Evolutionary conservation across 192 early-diverging fungal genomes (phyloP).

Genomic region (Coemansia nantahalensis): DNA sequence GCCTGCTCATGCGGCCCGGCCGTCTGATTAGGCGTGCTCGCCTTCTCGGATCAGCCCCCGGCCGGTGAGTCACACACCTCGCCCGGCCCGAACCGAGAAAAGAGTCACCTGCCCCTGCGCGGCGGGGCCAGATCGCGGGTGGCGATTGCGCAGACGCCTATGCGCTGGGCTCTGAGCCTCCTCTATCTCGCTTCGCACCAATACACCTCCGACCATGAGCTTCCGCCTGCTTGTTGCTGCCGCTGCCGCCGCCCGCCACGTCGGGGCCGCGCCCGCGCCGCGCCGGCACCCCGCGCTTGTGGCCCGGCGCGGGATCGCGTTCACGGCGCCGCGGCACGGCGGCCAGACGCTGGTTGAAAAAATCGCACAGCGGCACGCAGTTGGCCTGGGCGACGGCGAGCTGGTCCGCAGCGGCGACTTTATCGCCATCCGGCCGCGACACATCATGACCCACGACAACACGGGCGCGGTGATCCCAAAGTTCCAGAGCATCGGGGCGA

Average conservation of each 20-base stretch:
- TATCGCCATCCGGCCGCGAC: constrained; percentile 87
- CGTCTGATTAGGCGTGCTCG: too few relatives aligned
- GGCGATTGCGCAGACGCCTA: too few relatives aligned
- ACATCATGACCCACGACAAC: constrained; percentile 97
- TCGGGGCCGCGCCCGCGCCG: constrained; percentile 1
- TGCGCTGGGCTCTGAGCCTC: too few relatives aligned
- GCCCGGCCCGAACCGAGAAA: too few relatives aligned
- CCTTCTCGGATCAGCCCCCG: too few relatives aligned
- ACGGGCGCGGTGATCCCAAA: constrained; percentile 92
- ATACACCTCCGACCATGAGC: constrained; percentile 22
- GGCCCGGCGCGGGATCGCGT: constrained; percentile 26
- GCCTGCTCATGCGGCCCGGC: background rate
- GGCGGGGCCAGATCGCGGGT: too few relatives aligned
- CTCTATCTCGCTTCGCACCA: too few relatives aligned
- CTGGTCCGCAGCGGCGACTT: constrained; percentile 88
- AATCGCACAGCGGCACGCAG: constrained; percentile 90
- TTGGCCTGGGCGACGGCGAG: constrained; percentile 65
- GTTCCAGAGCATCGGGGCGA: constrained; percentile 91
- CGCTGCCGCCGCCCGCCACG: constrained; percentile 43
- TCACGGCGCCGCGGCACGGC: constrained; percentile 19
- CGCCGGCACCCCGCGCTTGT: constrained; percentile 15
- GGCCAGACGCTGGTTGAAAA: constrained; percentile 91
- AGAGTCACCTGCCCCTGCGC: background rate
- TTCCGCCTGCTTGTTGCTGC: constrained; percentile 50
- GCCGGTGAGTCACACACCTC: too few relatives aligned